Evolutionary conservation across 2,329 filamentous ascomycete genomes (phyloP), one percentile per base, ranked within the genome.

Genomic region (Tolypocladium ophioglossoides): DNA sequence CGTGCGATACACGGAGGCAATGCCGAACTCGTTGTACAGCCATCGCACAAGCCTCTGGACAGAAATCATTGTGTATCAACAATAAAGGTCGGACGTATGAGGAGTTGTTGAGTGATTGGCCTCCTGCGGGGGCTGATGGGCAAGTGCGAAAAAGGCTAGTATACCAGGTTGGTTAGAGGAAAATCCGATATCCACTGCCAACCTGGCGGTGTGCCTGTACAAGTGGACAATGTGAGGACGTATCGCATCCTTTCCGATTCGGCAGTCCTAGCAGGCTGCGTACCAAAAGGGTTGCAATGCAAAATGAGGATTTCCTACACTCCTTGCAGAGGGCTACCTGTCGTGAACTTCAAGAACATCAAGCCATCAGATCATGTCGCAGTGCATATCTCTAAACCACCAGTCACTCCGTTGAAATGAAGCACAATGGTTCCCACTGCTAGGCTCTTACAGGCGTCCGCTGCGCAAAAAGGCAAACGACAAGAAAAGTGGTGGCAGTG

Each of bases 11-110:
- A 80, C 67, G 1, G 77, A 75, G 16, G 66, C 66, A 37, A 80
- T 63, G 27, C 78, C 78, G 40, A 77, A 78, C 62, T 77, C 75
- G 44, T 70, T 69, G 56, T 72, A 76, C 16, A 69, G 41, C 64
- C 67, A 67, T 55, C 22, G 34, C n/a, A 30, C 24, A 11, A 39
- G 34, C 37, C 34, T 34, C 24, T 40, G 24, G 9, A 32, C 14
- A 18, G 48, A 50, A 10, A 16, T 2, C 34, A 50, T 50, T 20
- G n/a, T n/a, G n/a, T n/a, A n/a, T n/a, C n/a, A n/a, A n/a, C 41
- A 7, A 46, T n/a, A 6, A 46, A 27, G 9, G 24, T n/a, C 24
- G 44, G 27, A 12, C 8, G 24, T 9, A 11, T 5, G 44, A 47
- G 22, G 24, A 18, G 30, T 16, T 11, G 24, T n/a, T 18, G 8